Evolutionary conservation across 2,329 filamentous ascomycete species (phyloP).

Genomic region (Ilyonectria sp.): DNA sequence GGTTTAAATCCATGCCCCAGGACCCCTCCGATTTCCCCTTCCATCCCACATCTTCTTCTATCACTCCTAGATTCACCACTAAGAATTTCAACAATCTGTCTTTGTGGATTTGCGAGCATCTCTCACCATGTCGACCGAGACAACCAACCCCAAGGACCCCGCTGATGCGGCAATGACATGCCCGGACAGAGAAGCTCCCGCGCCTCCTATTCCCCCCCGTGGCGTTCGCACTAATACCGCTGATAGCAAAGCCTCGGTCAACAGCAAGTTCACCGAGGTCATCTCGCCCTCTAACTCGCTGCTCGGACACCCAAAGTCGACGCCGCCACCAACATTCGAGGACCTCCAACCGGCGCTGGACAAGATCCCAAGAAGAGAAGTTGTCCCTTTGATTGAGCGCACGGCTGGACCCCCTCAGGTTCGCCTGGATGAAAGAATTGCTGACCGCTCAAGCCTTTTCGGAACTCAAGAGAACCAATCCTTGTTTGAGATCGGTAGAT

Average conservation of each 20-base stretch:
- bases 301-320: background rate
- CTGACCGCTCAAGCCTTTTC: background rate
- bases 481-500: background rate
- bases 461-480: background rate
- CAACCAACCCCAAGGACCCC: background rate
- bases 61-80: background rate
- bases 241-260: background rate
- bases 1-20: no score
- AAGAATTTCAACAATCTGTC: background rate
- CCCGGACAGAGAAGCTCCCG: background rate
- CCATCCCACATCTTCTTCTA: no score
- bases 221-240: background rate
- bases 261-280: background rate
- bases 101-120: background rate
- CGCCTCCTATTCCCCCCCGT: background rate
- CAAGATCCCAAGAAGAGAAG: background rate
- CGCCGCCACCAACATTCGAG: background rate
- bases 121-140: background rate
- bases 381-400: no score
- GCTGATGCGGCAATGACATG: no score
- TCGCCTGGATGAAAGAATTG: conserved; percentile 12
- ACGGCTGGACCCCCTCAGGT: background rate
- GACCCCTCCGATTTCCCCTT: no score
- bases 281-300: background rate
- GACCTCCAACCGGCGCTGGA: background rate